Base-by-base conservation (phyloP, 192 early-diverging fungal species). In the Coemansia sp. region DNA sequence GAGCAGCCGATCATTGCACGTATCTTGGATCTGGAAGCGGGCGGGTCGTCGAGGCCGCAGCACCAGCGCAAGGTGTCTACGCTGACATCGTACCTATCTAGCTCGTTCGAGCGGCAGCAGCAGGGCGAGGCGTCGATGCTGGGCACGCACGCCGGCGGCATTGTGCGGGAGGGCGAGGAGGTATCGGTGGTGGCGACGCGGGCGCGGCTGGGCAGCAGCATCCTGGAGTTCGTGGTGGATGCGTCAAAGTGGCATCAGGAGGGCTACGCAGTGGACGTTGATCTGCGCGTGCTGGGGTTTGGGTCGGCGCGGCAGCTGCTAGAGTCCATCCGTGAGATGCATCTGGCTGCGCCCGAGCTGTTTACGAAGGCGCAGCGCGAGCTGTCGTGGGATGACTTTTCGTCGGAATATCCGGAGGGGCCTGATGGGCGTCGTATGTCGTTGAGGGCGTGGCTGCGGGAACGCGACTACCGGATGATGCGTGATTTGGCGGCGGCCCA, bases 81-180 rank as follows among this genome's bases (percentile, higher is more conserved):
- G 7, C 44, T 74, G 25, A 45, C 57, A 7, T 46, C 55, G 16
- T 74, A 67, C 19, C 40, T 74, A 33, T 62, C 70, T 3, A 52
- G 47, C 28, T 67, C 63, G 16, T 44, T 74, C 9, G 49, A 43
- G 37, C 52, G 70, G 19, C 62, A 59, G 43, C n/a, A n/a, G n/a
- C 60, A 60, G 34, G 54, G 53, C 16, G 63, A 59, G 46, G 44
- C 40, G 9, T 42, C 37, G 38, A 59, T 48, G 4, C 26, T 61
- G 18, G 64, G 70, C n/a, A 62, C 63, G 20, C 64, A 74, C 17
- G 54, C 52, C 4, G 70, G 70, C 18, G 70, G 70, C 0, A 74
- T 74, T 28, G 22, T 74, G 28, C 57, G 70, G 3, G 70, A 74
- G 14, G 70, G 70, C 54, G 70, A 74, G 21, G 70, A 56, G 3